Evolutionary conservation across 495 filamentous ascomycete species (phyloP), one percentile per base, ranked within the genome.

Genomic region (Penicillium steckii): DNA sequence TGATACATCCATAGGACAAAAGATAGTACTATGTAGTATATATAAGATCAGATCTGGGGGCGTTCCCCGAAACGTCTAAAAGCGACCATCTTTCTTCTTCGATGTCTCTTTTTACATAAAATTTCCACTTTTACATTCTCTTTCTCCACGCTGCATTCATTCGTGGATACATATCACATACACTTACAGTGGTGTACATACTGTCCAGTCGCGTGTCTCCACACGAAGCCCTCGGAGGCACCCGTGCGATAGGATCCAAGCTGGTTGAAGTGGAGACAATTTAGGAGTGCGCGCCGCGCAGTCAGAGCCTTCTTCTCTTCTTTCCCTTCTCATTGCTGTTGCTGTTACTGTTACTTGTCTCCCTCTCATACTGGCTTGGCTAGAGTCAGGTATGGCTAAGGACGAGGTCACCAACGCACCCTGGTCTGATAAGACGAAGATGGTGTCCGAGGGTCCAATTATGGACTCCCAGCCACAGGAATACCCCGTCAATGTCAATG

Each of bases 351-450:
- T 13, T 32, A 29, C 44, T 0, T 27, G 15, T 15, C 44, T 18
- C 40, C 15, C 17, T 43, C 40, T 40, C 45, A n/a, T n/a, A n/a
- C n/a, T n/a, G n/a, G n/a, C n/a, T n/a, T n/a, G n/a, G n/a, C n/a
- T n/a, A n/a, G 7, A 18, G 35, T 47, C 50, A 58, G 50, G 22
- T 41, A 73, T 72, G 68, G 65, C 62, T 49, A 45, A 48, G 17
- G 55, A 62, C 60, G 52, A 57, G 26, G 30, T 44, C 37, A 58
- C 44, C 50, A 29, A 17, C 42, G 44, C 55, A 32, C 40, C 60
- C 15, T 32, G 50, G 50, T 52, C 50, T 35, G 61, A 59, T 35
- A 70, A 73, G 62, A 62, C 60, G 40, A 68, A 66, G 46, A 69
- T 63, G 64, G 47, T 57, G 37, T 43, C 49, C 10, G 65, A 68